A percentile compares a stretch with the other conserved stretches of the same genome.
Evolutionary conservation across 202 grass and related monocot genomes (phyloP).

Genomic region (Setaria viridis): DNA sequence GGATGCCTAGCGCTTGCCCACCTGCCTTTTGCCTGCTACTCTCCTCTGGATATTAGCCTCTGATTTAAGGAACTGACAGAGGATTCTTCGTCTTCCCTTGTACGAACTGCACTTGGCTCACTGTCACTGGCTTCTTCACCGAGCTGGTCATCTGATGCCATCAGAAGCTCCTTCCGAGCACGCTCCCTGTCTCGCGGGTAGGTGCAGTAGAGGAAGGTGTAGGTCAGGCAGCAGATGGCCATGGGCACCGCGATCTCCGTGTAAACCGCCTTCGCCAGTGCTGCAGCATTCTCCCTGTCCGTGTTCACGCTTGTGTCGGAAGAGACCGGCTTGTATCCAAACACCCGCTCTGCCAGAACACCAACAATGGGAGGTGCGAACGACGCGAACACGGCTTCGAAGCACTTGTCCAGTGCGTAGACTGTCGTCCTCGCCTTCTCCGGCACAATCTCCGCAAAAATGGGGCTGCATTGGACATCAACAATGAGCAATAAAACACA

Average conservation of each 20-base stretch:
- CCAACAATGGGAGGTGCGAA: slow-evolving; percentile 82
- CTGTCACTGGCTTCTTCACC: not conserved
- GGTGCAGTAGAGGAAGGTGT: slow-evolving; percentile 67
- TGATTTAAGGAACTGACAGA: slow-evolving; percentile 29
- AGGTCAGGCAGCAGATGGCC: slow-evolving; percentile 65
- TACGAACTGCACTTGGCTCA: not conserved
- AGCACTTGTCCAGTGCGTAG: slow-evolving; percentile 84
- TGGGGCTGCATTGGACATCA: slow-evolving; percentile 52
- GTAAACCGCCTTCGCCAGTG: slow-evolving; percentile 79
- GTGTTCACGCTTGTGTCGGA: slow-evolving; percentile 49
- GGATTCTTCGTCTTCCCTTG: slow-evolving; percentile 45
- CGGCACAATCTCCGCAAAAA: slow-evolving; percentile 91
- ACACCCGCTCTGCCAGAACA: slow-evolving; percentile 68
- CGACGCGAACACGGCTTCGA: slow-evolving; percentile 72
- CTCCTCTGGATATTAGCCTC: slow-evolving; percentile 32
- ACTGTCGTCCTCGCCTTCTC: slow-evolving; percentile 83
- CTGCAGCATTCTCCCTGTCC: slow-evolving; percentile 65
- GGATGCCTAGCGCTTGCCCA: no score
- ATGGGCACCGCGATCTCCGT: slow-evolving; percentile 70
- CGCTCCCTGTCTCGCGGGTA: slow-evolving; percentile 79
- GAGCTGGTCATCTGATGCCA: slow-evolving; percentile 53
- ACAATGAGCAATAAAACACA: not conserved
- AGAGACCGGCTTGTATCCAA: slow-evolving; percentile 63
- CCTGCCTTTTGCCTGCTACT: not conserved
- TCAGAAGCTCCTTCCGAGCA: slow-evolving; percentile 54